Conservation (phyloP, 495 filamentous ascomycete genomes). For the Aspergillus affinis region DNA sequence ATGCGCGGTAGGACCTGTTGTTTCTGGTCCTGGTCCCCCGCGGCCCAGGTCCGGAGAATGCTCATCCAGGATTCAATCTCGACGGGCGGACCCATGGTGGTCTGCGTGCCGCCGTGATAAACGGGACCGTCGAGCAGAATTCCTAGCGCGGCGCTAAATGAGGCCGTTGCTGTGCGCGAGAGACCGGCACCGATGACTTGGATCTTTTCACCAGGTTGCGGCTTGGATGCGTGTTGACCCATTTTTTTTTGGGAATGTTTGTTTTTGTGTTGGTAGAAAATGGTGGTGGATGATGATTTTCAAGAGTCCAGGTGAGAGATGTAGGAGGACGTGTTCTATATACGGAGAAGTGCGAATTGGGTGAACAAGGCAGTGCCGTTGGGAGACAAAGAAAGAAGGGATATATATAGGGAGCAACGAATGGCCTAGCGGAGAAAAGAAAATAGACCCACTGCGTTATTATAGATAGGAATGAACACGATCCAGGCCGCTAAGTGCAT, state of each 20-base stretch:
- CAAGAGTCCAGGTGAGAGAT: too few species aligned
- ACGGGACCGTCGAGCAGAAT: conserved; percentile 37
- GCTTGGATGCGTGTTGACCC: conserved; percentile 23
- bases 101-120: conserved; percentile 24
- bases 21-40: conserved; percentile 9
- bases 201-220: conserved; percentile 22
- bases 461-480: too few species aligned
- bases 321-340: too few species aligned
- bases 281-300: too few species aligned
- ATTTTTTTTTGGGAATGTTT: conserved; percentile 8
- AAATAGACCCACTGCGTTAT: too few species aligned
- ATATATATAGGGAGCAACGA: too few species aligned
- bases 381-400: too few species aligned
- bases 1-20: conserved; percentile 72
- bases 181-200: conserved; percentile 52
- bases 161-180: conserved; percentile 52
- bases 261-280: neutral
- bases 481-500: too few species aligned
- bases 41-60: conserved; percentile 21
- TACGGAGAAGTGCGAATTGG: too few species aligned
- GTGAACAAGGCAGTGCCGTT: too few species aligned
- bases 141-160: conserved; percentile 45
- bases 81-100: conserved; percentile 19
- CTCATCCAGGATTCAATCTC: conserved; percentile 24
- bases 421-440: too few species aligned